Percentiles rank a stretch among this genome's conserved stretches.
phyloP scores from a whole-genome alignment of 768 basidiomycete genomes.

The Agaricus sinodeliciosus region DNA sequence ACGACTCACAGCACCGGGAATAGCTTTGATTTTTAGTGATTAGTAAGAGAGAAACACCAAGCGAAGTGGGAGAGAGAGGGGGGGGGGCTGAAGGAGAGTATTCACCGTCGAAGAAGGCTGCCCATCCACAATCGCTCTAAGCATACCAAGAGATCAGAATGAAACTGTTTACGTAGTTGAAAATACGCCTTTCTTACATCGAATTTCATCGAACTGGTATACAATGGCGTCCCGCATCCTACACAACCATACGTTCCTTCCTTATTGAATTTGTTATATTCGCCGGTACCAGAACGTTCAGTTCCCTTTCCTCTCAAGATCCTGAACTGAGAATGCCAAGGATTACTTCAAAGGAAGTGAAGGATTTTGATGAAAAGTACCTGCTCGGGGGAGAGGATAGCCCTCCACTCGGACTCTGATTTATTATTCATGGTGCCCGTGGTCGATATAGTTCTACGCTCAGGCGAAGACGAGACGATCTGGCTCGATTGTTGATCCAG shows the following conservation, averaged over 20 bases:
- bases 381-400: slow-evolving; percentile 75
- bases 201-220: slow-evolving; percentile 88
- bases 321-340: slow-evolving; percentile 52
- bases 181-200: too few relatives aligned
- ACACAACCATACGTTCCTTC: slow-evolving; percentile 74
- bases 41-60: too few relatives aligned
- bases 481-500: slow-evolving; percentile 1
- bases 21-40: slow-evolving; percentile 37
- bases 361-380: slow-evolving; percentile 32
- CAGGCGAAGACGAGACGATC: neutral
- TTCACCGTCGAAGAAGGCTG: slow-evolving; percentile 91
- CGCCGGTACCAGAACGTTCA: slow-evolving; percentile 69
- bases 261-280: slow-evolving; percentile 64
- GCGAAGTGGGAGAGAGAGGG: too few relatives aligned
- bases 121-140: slow-evolving; percentile 90
- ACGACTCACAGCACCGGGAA: slow-evolving; percentile 81
- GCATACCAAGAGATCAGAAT: neutral
- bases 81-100: too few relatives aligned
- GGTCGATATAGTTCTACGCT: slow-evolving; percentile 30
- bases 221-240: slow-evolving; percentile 76
- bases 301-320: slow-evolving; percentile 86
- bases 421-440: slow-evolving; percentile 28
- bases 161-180: too few relatives aligned
- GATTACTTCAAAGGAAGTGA: neutral
- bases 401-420: slow-evolving; percentile 79